Conservation (phyloP, 2,329 filamentous ascomycete species). For the Pestalotiopsis sp. region DNA sequence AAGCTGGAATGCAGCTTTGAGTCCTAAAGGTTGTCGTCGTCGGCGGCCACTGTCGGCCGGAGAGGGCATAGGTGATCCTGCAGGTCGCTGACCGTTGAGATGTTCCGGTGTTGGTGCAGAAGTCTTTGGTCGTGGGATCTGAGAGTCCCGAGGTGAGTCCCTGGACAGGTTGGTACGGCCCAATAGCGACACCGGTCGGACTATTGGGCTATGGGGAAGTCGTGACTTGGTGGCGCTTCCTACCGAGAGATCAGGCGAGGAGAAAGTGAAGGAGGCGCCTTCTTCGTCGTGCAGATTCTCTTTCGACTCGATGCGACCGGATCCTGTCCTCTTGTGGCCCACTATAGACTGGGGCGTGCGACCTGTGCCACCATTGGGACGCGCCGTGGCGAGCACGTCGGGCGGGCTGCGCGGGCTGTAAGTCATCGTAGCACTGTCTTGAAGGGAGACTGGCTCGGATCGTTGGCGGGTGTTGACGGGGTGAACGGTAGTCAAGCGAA, state of each 20-base stretch:
- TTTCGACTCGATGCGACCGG: constrained; percentile 11
- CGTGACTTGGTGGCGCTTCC: background rate
- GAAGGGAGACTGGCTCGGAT: background rate
- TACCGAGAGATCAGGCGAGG: background rate
- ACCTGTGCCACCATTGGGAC: constrained; percentile 7
- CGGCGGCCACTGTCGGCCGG: background rate
- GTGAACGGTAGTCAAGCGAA: constrained; percentile 1
- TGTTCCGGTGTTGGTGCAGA: background rate
- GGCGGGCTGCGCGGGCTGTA: constrained; percentile 8
- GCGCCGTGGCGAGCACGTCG: constrained; percentile 7
- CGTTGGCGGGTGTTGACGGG: background rate
- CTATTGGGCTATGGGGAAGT: background rate
- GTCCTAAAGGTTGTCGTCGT: constrained; percentile 11
- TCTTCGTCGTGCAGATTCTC: background rate
- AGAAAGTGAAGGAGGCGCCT: background rate
- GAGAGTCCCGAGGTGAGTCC: constrained; percentile 9
- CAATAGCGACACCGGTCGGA: background rate
- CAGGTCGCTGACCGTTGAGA: background rate
- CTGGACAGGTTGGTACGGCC: background rate
- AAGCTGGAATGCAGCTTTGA: constrained; percentile 15
- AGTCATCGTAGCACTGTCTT: background rate
- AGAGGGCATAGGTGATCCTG: background rate
- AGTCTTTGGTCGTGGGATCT: constrained; percentile 12
- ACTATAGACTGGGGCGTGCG: constrained; percentile 1
- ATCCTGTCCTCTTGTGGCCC: constrained; percentile 12